Conservation (phyloP, 495 filamentous ascomycete species). For the Penicillium paxilli region DNA sequence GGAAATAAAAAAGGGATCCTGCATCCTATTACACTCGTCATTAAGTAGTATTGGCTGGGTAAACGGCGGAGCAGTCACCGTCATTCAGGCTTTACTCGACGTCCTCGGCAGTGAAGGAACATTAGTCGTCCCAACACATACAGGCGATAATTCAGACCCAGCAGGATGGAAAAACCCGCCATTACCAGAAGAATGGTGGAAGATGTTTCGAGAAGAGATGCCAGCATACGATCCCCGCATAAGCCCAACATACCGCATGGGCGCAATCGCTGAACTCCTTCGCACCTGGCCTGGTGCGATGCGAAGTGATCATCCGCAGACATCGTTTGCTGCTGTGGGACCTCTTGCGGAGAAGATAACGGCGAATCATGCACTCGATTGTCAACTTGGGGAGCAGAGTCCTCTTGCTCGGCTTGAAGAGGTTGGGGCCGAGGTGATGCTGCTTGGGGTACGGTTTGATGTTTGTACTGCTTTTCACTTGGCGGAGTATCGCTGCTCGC, state of each 20-base stretch:
- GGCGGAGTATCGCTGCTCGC: neutral
- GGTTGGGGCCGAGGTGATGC: neutral
- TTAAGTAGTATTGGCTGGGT: neutral
- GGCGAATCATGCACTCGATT: neutral
- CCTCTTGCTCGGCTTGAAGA: neutral
- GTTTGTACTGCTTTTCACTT: neutral
- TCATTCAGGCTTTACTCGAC: neutral
- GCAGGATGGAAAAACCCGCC: neutral
- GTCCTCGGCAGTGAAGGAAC: neutral
- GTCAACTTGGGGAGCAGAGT: neutral
- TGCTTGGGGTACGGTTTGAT: neutral
- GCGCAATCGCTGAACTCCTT: neutral
- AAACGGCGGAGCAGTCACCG: neutral
- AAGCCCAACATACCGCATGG: neutral
- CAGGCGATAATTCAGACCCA: neutral
- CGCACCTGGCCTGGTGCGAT: neutral
- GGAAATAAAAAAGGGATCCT: neutral
- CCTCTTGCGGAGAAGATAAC: neutral
- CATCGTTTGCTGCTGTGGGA: neutral
- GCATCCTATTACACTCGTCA: neutral
- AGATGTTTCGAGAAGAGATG: neutral
- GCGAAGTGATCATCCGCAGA: neutral
- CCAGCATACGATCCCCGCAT: neutral
- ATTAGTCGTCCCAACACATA: slow-evolving; percentile 1
- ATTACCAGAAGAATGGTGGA: neutral